Base-by-base conservation (phyloP, 2,329 filamentous ascomycete genomes). In the Phaeosphaeriaceae sp. region DNA sequence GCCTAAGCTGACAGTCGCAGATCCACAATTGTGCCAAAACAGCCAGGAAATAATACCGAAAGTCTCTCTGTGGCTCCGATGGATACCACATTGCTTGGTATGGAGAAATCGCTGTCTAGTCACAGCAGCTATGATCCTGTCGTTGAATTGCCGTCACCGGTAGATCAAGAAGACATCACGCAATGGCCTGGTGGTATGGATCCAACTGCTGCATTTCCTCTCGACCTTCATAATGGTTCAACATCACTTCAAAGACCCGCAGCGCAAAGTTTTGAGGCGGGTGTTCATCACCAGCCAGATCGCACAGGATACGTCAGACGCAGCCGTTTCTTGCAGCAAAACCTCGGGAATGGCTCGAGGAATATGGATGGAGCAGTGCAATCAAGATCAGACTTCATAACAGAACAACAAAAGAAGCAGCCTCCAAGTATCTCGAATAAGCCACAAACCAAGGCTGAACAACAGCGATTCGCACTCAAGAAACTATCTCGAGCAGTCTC, bases 371-470 rank as follows among this genome's bases (percentile, higher is more conserved):
- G 44, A 22, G 19, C n/a, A 22, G 43, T 19, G 5, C 35, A 28
- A 35, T n/a, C 19, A 23, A 28, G n/a, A 10, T 28, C 28, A 26
- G 21, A 23, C n/a, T 43, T 30, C 15, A n/a, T 40, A 30, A 49
- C 43, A 26, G 49, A 54, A 35, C 22, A 30, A 6, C 55, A 24
- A 47, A 49, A 30, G 35, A 50, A 19, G 42, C 42, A 9, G 48
- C 32, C 49, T 4, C 30, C 26, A 21, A 17, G 52, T 24, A 49
- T 68, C 11, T 69, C 69, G n/a, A 66, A 52, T 52, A 66, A 56
- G 30, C 67, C 70, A 5, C 74, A 75, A 35, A 75, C 72, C 9
- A 76, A 77, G 44, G 65, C 68, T 9, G 69, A 75, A 26, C 73
- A 76, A 55, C 70, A 75, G 59, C 56, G 60, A 43, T 58, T 61